Evolutionary conservation across 2,329 filamentous ascomycete genomes (phyloP), one percentile per base, ranked within the genome.

Genomic region (Dothideomycetidae sp.): DNA sequence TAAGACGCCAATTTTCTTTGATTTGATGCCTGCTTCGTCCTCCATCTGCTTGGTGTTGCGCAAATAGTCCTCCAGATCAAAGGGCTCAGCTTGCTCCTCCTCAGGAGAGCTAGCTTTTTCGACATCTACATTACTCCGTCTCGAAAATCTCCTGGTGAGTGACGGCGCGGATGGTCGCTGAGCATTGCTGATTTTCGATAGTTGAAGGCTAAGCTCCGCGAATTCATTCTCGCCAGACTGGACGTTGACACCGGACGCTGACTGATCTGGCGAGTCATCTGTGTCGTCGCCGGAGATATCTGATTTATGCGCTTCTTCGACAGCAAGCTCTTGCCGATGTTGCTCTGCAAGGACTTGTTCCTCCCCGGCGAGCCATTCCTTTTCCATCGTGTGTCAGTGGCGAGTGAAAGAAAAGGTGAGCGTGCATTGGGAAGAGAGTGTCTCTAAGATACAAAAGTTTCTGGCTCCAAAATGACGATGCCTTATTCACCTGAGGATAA

Each of bases 1-100:
- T 44, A 81, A 71, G 1, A 84, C 80, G 18, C 81, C 67, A 42
- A 85, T 79, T 48, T 79, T 75, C 63, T 92, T 92, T 4, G 75
- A 68, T 42, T 75, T 77, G 57, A 92, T 92, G 1, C 84, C 84
- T 4, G 81, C 80, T 44, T 79, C 74, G 43, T 71, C 68, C 51
- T 84, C 80, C 5, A 82, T 78, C 31, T 69, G 71, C 40, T 79
- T 68, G 39, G 75, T 75, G 2, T 82, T 81, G 31, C 81, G 72
- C 42, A 93, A 62, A 3, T 78, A 75, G 5, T 66, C 59, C 55
- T 93, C 81, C 26, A 93, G 64, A 52, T 93, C 78, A 56, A 90
- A 93, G 7, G 68, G 63, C 39, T 72, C 72, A 14, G 16, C 36
- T 21, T 41, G 42, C 2, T 63, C 63, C 2, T 63, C 65, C 61